Conservation (phyloP, 2,329 filamentous ascomycete genomes). For the Fusarium agapanthi region DNA sequence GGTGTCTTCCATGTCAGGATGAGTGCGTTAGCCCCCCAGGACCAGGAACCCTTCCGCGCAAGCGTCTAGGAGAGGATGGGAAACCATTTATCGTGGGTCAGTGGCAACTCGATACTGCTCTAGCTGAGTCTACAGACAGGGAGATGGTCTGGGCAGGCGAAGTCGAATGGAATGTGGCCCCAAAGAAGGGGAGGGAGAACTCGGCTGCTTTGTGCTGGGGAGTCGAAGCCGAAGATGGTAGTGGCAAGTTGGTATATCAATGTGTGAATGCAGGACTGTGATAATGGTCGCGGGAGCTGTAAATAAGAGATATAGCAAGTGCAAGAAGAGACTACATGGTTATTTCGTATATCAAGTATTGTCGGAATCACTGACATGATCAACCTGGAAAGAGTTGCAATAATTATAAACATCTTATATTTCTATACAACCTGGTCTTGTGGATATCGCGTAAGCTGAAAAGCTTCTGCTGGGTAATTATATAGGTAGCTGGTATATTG, state of each 20-base stretch:
- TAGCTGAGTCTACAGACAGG: rapidly evolving
- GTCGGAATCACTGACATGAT: not conserved
- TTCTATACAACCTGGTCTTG: no score
- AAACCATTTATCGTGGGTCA: not conserved
- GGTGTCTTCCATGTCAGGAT: not conserved
- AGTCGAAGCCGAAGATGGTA: not conserved
- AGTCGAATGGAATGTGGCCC: not conserved
- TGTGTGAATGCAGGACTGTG: not conserved
- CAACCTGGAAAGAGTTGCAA: not conserved
- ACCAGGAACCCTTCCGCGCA: not conserved
- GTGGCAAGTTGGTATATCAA: not conserved
- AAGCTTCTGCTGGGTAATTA: no score
- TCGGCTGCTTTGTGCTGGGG: not conserved
- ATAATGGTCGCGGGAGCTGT: rapidly evolving
- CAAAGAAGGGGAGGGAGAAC: not conserved
- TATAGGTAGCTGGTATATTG: no score
- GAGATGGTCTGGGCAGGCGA: not conserved
- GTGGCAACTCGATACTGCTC: not conserved
- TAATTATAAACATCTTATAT: no score
- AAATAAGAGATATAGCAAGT: not conserved
- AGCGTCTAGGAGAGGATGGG: not conserved
- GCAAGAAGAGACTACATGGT: not conserved
- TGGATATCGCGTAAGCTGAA: no score
- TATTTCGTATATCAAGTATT: not conserved
- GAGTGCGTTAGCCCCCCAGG: rapidly evolving